phyloP scores from a whole-genome alignment of 495 filamentous ascomycete genomes.

The Parachaetomium inaequale region DNA sequence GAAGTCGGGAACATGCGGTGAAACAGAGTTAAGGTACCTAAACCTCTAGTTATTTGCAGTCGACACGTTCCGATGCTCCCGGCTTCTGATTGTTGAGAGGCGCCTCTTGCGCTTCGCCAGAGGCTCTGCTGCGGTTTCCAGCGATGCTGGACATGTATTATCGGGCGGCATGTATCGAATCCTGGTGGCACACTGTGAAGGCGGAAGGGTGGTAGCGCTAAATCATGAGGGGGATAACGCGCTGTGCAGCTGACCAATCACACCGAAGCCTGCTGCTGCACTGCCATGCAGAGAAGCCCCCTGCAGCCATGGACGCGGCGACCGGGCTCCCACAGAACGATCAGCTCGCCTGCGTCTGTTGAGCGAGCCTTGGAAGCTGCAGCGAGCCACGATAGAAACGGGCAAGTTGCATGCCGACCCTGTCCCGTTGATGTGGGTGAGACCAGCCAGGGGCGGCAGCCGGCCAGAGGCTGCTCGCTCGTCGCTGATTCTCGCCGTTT shows the following conservation, averaged over 20 bases:
- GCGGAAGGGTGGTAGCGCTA: conserved; percentile 24
- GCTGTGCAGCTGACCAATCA: conserved; percentile 29
- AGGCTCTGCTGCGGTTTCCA: not conserved
- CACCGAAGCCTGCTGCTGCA: conserved; percentile 25
- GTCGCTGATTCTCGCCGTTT: no score
- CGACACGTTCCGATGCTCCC: not conserved
- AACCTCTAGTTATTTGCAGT: not conserved
- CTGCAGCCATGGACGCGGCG: conserved; percentile 14
- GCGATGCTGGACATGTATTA: not conserved
- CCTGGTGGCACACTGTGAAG: conserved; percentile 24
- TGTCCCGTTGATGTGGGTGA: not conserved
- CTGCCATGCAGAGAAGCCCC: conserved; percentile 19
- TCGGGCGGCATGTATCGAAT: conserved; percentile 22
- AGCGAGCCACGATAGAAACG: conserved; percentile 18
- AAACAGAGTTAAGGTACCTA: no score
- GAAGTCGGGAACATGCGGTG: no score
- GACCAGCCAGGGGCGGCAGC: not conserved
- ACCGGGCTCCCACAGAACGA: conserved; percentile 16
- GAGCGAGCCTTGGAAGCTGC: not conserved
- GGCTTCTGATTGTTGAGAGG: not conserved
- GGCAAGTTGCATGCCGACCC: conserved; percentile 18
- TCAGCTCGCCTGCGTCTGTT: conserved; percentile 14
- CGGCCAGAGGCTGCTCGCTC: not conserved
- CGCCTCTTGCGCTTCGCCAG: not conserved
- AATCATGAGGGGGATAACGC: conserved; percentile 20